Conservation (phyloP, 176 grass and related monocot species). For the Raddia distichophylla region DNA sequence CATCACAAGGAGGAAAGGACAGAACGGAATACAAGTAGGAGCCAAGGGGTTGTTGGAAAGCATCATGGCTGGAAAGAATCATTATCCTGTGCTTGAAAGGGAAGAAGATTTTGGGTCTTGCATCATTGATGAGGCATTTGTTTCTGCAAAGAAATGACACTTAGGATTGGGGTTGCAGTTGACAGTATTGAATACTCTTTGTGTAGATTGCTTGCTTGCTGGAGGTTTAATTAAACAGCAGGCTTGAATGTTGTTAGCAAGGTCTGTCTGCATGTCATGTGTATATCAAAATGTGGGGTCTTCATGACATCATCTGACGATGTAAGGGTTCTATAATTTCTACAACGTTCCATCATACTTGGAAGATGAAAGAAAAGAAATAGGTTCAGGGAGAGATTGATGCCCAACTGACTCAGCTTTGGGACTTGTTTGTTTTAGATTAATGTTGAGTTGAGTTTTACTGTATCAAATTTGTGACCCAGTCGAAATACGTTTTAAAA, state of each 20-base stretch:
- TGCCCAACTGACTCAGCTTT: too few species aligned
- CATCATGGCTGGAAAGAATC: conserved; percentile 21
- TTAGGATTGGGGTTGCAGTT: background rate
- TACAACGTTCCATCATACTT: background rate
- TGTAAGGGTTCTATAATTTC: background rate
- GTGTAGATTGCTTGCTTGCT: background rate
- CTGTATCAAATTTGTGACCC: too few species aligned
- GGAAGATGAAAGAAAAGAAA: too few species aligned
- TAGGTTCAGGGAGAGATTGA: too few species aligned
- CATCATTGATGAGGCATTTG: conserved; percentile 19
- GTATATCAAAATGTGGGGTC: background rate
- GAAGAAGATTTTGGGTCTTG: background rate
- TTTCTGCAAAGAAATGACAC: background rate
- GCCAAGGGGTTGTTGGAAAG: conserved; percentile 44
- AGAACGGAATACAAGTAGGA: conserved; percentile 35
- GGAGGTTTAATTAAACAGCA: background rate
- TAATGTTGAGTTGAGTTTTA: too few species aligned
- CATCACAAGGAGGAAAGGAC: conserved; percentile 32
- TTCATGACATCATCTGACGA: background rate
- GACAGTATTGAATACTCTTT: background rate
- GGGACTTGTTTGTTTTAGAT: too few species aligned
- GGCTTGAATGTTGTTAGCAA: background rate
- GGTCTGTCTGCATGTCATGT: background rate
- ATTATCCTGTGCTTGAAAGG: conserved; percentile 23
- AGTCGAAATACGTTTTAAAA: too few species aligned